Conservation (phyloP, 331 rosid species). For the Quercus lobata region DNA sequence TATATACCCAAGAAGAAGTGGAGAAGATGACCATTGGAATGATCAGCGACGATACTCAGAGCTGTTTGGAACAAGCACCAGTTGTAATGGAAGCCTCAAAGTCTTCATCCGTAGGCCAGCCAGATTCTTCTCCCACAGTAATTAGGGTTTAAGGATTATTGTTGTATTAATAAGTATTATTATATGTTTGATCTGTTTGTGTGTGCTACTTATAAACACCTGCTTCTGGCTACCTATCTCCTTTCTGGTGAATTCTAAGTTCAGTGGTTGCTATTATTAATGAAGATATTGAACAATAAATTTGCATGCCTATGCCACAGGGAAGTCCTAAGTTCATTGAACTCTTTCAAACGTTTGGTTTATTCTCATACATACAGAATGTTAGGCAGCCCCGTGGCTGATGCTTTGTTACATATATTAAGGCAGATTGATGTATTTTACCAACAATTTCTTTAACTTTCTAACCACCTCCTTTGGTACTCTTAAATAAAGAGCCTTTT, state of each 20-base stretch:
- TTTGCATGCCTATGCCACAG: neutral
- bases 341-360: too few species aligned
- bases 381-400: too few species aligned
- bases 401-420: too few species aligned
- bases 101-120: constrained; percentile 90
- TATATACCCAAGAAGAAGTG: constrained; percentile 83
- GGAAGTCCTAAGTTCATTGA: neutral
- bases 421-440: too few species aligned
- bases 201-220: neutral
- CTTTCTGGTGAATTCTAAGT: neutral
- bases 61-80: constrained; percentile 87
- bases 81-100: constrained; percentile 65
- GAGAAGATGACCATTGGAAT: constrained; percentile 89
- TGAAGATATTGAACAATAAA: neutral
- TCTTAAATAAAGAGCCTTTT: too few species aligned
- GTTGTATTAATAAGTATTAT: constrained; percentile 9
- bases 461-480: too few species aligned
- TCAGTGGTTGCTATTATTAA: neutral
- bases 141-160: constrained; percentile 41
- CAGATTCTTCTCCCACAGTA: constrained; percentile 77
- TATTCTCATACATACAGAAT: too few species aligned
- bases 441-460: too few species aligned
- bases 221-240: neutral
- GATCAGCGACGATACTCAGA: constrained; percentile 74
- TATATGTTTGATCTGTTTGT: constrained; percentile 6